These are phyloP conservation scores for Clonostachys rosea DNA, from an alignment of 2,329 filamentous ascomycete species.

Conservation along the genomic window DNA sequence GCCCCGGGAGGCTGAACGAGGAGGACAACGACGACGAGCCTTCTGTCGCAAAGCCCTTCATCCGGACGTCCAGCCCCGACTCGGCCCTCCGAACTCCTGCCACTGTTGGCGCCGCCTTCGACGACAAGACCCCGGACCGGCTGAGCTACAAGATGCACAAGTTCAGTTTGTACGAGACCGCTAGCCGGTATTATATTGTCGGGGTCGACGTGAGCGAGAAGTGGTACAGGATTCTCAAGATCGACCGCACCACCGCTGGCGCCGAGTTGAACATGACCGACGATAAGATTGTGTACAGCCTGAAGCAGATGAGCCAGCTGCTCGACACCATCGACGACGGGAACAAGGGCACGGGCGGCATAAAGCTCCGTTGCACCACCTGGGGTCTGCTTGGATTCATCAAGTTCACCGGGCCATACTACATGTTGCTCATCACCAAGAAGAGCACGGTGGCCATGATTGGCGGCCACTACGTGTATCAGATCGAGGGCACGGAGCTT, in stretches of 20 bases:
- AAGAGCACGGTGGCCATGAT: slow-evolving; percentile 94
- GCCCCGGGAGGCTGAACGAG: slow-evolving; percentile 18
- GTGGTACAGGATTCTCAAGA: slow-evolving; percentile 87
- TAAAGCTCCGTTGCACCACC: slow-evolving; percentile 83
- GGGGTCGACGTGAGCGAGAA: slow-evolving; percentile 87
- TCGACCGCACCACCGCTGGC: slow-evolving; percentile 81
- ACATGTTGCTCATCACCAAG: slow-evolving; percentile 96
- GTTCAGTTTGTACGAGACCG: slow-evolving; percentile 96
- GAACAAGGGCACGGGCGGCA: slow-evolving; percentile 83
- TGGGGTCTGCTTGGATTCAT: slow-evolving; percentile 97
- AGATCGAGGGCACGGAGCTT: slow-evolving; percentile 89
- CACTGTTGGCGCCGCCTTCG: slow-evolving; percentile 11
- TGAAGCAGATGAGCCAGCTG: slow-evolving; percentile 89
- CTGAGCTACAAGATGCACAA: slow-evolving; percentile 76
- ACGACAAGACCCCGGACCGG: slow-evolving; percentile 25
- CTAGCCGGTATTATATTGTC: slow-evolving; percentile 88
- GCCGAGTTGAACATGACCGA: slow-evolving; percentile 78
- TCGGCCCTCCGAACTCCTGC: slow-evolving; percentile 10
- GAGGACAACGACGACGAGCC: slow-evolving; percentile 56
- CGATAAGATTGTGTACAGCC: slow-evolving; percentile 91
- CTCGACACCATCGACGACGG: slow-evolving; percentile 92
- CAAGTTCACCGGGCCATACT: slow-evolving; percentile 90
- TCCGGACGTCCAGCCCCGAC: slow-evolving; percentile 49
- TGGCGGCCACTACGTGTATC: slow-evolving; percentile 92
- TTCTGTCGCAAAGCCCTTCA: slow-evolving; percentile 52